Evolutionary conservation across 148 eudicot genomes (phyloP).

Genomic region (Heliosperma pusillum): DNA sequence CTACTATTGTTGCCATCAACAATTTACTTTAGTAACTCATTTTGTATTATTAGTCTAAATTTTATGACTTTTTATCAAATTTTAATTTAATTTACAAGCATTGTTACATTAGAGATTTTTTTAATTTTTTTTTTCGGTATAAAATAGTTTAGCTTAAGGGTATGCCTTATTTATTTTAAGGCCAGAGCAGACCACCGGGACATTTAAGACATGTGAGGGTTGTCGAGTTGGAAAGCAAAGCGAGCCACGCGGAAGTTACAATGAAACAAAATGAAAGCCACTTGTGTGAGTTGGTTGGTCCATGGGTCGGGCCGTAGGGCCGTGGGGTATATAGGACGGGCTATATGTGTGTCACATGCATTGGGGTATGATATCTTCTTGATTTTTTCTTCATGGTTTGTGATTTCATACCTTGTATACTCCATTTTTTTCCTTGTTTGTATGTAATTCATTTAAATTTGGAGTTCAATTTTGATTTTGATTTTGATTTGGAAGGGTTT

Average conservation of each 20-base stretch:
- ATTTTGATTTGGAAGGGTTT: neutral
- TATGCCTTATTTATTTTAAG: too few relatives aligned
- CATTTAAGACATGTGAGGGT: too few relatives aligned
- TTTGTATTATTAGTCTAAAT: too few relatives aligned
- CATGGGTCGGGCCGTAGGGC: neutral
- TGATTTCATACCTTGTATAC: neutral
- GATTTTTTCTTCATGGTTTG: neutral
- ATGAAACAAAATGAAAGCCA: neutral
- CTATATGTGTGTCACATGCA: conserved; percentile 13
- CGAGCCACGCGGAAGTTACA: conserved; percentile 12
- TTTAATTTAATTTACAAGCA: too few relatives aligned
- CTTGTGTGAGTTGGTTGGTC: neutral
- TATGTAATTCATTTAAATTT: too few relatives aligned
- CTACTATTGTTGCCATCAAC: too few relatives aligned
- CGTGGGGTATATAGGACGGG: neutral
- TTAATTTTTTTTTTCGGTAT: too few relatives aligned
- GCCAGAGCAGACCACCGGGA: too few relatives aligned
- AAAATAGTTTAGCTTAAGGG: too few relatives aligned
- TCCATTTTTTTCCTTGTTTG: neutral
- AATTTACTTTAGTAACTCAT: too few relatives aligned
- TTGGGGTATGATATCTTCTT: neutral
- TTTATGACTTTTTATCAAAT: too few relatives aligned
- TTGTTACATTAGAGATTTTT: too few relatives aligned
- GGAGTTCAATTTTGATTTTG: neutral
- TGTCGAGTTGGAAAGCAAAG: neutral